A percentile compares a stretch with the other conserved stretches of the same genome.
phyloP scores from a whole-genome alignment of 331 rosid species.

The Cydonia oblonga region DNA sequence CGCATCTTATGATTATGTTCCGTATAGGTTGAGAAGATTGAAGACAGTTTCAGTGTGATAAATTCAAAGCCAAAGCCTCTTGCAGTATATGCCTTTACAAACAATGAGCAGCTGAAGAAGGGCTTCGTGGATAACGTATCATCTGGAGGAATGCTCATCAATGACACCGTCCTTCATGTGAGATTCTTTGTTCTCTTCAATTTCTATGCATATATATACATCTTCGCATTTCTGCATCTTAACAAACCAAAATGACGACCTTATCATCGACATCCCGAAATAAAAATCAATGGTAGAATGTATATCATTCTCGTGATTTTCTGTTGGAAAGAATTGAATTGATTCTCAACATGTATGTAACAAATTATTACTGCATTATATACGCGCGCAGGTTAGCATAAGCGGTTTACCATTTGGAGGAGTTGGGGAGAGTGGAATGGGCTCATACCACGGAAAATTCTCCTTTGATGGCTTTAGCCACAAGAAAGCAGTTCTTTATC shows the following conservation, averaged over 20 bases:
- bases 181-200: not conserved
- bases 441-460: slow-evolving; percentile 67
- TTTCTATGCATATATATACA: not conserved
- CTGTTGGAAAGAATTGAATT: too few species aligned
- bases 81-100: slow-evolving; percentile 69
- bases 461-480: slow-evolving; percentile 78
- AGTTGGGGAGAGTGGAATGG: slow-evolving; percentile 90
- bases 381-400: slow-evolving; percentile 38
- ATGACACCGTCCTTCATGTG: slow-evolving; percentile 63
- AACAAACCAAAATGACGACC: not conserved
- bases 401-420: slow-evolving; percentile 78
- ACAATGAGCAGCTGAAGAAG: slow-evolving; percentile 60
- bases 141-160: slow-evolving; percentile 85
- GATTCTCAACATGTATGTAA: not conserved
- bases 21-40: slow-evolving; percentile 45
- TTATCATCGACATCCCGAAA: not conserved
- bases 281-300: too few species aligned
- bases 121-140: slow-evolving; percentile 56
- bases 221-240: not conserved
- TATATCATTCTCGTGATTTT: too few species aligned
- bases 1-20: not conserved
- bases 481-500: slow-evolving; percentile 60
- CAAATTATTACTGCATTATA: too few species aligned
- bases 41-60: slow-evolving; percentile 50
- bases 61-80: slow-evolving; percentile 72